Evolutionary conservation across 2,329 filamentous ascomycete genomes (phyloP).

Genomic region (Diplodia sapinea): DNA sequence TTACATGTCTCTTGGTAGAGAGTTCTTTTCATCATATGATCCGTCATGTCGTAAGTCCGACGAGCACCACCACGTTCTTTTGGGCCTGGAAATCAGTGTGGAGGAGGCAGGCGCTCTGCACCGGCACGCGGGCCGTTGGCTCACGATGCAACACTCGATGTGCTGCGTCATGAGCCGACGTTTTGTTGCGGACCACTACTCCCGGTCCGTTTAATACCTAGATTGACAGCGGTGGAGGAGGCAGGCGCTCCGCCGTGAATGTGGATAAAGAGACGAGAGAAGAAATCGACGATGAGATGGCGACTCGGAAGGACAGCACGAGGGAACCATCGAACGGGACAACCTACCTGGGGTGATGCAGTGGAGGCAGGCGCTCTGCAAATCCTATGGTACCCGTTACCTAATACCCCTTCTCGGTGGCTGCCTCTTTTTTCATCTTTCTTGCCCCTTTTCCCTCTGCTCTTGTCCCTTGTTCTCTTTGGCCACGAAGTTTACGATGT

Average conservation of each 20-base stretch:
- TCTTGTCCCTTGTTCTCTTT: slow-evolving; percentile 5
- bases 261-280: slow-evolving; percentile 11
- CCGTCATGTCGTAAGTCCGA: slow-evolving; percentile 7
- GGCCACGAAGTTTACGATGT: slow-evolving; percentile 30
- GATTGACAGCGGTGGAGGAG: slow-evolving; percentile 29
- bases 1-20: slow-evolving; percentile 12
- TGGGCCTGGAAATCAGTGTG: slow-evolving; percentile 21
- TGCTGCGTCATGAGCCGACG: neutral
- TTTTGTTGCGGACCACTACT: slow-evolving; percentile 19
- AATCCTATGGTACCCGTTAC: slow-evolving; percentile 12
- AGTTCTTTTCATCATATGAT: slow-evolving; percentile 17
- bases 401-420: slow-evolving; percentile 14
- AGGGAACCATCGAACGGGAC: slow-evolving; percentile 6
- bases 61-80: slow-evolving; percentile 16
- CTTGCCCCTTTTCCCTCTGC: neutral
- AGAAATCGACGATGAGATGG: slow-evolving; percentile 9
- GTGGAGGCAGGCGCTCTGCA: slow-evolving; percentile 31
- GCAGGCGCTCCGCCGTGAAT: slow-evolving; percentile 27
- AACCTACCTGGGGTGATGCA: slow-evolving; percentile 12
- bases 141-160: slow-evolving; percentile 14
- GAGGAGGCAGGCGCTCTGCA: slow-evolving; percentile 31
- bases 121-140: slow-evolving; percentile 4
- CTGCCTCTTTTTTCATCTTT: slow-evolving; percentile 4
- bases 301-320: slow-evolving; percentile 18
- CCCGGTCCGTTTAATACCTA: slow-evolving; percentile 22